Percentiles rank a stretch among this genome's conserved stretches.
Evolutionary conservation across 352 stramenopile species (phyloP).

Genomic region (Phytopythium helicoides): DNA sequence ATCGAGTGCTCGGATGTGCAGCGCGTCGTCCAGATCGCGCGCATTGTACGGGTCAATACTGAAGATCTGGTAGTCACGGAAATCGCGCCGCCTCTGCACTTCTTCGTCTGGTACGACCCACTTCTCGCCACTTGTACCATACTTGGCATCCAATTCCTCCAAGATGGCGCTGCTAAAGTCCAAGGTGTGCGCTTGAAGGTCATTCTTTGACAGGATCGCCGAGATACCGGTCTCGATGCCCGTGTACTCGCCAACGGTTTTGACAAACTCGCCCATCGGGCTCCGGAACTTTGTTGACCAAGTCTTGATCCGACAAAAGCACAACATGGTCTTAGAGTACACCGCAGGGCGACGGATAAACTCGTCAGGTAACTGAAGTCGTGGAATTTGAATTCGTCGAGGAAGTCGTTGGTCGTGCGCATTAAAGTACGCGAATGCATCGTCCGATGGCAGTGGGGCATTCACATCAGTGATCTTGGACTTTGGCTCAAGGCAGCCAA

Average conservation of each 20-base stretch:
- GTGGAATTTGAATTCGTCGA: constrained; percentile 66
- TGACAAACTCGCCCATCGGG: constrained; percentile 73
- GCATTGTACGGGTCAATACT: constrained; percentile 97
- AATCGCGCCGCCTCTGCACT: constrained; percentile 85
- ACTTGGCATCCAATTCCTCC: constrained; percentile 74
- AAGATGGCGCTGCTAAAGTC: constrained; percentile 69
- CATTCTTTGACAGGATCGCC: constrained; percentile 89
- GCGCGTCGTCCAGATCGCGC: constrained; percentile 96
- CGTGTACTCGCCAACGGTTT: constrained; percentile 71
- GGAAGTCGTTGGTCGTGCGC: constrained; percentile 64
- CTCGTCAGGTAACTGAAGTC: constrained; percentile 61
- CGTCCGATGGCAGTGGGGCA: constrained; percentile 33
- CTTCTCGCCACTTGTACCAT: constrained; percentile 59
- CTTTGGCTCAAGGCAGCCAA: constrained; percentile 60
- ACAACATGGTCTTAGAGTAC: constrained; percentile 75
- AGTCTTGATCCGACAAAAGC: constrained; percentile 65
- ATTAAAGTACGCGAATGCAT: constrained; percentile 74
- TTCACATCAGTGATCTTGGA: constrained; percentile 33
- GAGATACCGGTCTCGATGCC: constrained; percentile 91
- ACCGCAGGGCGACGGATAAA: constrained; percentile 52
- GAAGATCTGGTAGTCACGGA: constrained; percentile 91
- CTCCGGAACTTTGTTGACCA: constrained; percentile 59
- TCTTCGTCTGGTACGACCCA: constrained; percentile 84
- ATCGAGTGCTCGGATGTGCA: constrained; percentile 87
- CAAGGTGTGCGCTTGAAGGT: constrained; percentile 74